A percentile compares a stretch with the other conserved stretches of the same genome.
Conservation (phyloP, 495 filamentous ascomycete species). For the Tuber umbilicatum region DNA sequence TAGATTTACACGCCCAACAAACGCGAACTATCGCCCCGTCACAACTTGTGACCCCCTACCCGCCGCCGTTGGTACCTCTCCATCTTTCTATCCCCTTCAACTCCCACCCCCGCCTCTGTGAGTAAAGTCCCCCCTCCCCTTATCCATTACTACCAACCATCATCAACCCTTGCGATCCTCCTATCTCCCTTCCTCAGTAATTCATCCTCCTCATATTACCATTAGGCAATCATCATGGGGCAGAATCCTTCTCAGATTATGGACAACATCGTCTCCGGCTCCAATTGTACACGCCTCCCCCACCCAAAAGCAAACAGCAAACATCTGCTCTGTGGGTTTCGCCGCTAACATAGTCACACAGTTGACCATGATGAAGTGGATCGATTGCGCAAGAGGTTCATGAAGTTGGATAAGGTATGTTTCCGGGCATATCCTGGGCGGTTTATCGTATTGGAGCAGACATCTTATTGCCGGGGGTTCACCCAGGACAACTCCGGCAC, state of each 20-base stretch:
- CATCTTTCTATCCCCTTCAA: conserved; percentile 8
- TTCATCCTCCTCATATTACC: background rate
- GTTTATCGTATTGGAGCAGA: conserved; percentile 5
- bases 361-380: conserved; percentile 97
- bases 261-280: conserved; percentile 90
- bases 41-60: conserved; percentile 1
- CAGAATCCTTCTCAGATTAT: conserved; percentile 77
- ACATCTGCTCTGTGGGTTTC: conserved; percentile 8
- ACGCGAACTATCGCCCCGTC: background rate
- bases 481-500: conserved; percentile 89
- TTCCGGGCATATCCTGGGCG: conserved; percentile 11
- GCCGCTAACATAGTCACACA: conserved; percentile 43
- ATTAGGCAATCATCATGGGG: conserved; percentile 56
- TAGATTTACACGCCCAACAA: conserved; percentile 3
- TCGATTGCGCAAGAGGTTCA: conserved; percentile 88
- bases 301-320: conserved; percentile 7
- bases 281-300: conserved; percentile 67
- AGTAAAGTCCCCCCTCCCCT: conserved; percentile 17
- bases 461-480: conserved; percentile 30
- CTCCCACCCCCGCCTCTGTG: background rate
- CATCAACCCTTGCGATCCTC: conserved; percentile 13
- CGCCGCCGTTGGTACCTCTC: background rate
- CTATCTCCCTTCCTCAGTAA: conserved; percentile 7
- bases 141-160: conserved; percentile 20
- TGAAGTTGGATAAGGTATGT: conserved; percentile 93